Evolutionary conservation across 768 basidiomycete genomes (phyloP), one percentile per base, ranked within the genome.

Genomic region (Asterophora parasitica): DNA sequence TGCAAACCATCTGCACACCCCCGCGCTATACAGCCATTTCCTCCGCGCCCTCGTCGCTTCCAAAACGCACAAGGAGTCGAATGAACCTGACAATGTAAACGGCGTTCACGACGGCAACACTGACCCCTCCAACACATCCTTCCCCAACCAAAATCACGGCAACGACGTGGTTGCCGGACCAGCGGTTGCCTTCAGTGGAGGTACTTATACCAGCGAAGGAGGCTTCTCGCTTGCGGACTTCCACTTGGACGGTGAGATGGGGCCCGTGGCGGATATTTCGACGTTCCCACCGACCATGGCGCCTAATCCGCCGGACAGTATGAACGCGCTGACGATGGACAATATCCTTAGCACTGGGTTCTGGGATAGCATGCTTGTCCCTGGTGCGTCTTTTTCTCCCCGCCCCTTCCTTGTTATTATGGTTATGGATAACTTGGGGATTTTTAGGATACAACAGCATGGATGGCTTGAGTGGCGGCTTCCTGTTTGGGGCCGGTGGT

Each of bases 221-320:
- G 54, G 60, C 13, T 65, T 64, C 46, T 46, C 58, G 42, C 57
- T 82, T 49, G 69, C 73, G 52, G 80, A 81, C 57, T 88, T 83
- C 65, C 79, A 84, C 50, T 84, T 87, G 57, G 81, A 81, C 44
- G 73, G 87, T 44, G 89, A 92, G 71, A 90, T 90, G 85, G 89
- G 88, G 0, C 88, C 86, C 4, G 86, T 83, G 12, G 79, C 77
- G 51, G 88, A 91, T 61, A 82, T 91, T 57, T 79, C 84, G 39
- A 88, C 82, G 46, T 91, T 91, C 77, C 89, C 88, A 41, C 89
- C 89, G n/a, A 89, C 85, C 44, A 89, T 90, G 85, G 83, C 80
- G 40, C 74, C 80, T 4, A 46, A 69, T 47, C 72, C 74, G 47
- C 72, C 74, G 45, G 72, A 76, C 30, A 39, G 61, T 31, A 61